Evolutionary conservation across 306 rosid species (phyloP), one percentile per base, ranked within the genome.

Genomic region (Aeschynomene evenia): DNA sequence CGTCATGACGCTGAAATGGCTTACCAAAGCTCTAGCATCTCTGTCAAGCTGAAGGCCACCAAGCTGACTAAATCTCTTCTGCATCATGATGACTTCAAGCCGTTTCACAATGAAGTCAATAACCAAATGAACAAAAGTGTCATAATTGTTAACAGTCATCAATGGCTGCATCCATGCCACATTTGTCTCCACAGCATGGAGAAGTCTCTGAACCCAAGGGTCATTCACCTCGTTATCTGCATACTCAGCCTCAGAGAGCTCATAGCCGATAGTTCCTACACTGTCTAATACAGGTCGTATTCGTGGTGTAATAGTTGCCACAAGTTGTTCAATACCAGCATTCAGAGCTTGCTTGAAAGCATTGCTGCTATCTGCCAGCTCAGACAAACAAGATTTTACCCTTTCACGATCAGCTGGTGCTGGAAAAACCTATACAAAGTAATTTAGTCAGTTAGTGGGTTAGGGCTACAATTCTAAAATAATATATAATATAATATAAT

Each of bases 31-130:
- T 82, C 98, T 88, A 6, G 91, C 81, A 81, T 93, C 98, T 77
- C 97, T 77, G 82, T 90, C 98, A 3, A 93, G 97, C 82, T 93
- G 98, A 75, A 93, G 97, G 39, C 98, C 98, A 24, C 97, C 98
- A 6, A 93, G 98, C 83, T 93, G 98, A 76, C 96, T 86, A 77
- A 90, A 90, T 37, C 94, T 73, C 55, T 93, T 93, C 85, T 93
- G 98, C 96, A 93, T 91, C 98, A 93, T 93, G 26, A 88, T 92
- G 74, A 89, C 98, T 85, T 92, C 98, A 20, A 92, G 91, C 77
- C 98, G 87, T 79, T 92, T 92, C 62, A 92, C 95, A 26, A 92
- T 78, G 70, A 89, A 92, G 58, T 92, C 98, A 21, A 92, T 86
- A 73, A 88, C 80, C 80, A 89, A 79, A 84, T 93, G 97, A 36